Evolutionary conservation across 2,329 filamentous ascomycete genomes (phyloP).

Genomic region (Beauveria brongniartii): DNA sequence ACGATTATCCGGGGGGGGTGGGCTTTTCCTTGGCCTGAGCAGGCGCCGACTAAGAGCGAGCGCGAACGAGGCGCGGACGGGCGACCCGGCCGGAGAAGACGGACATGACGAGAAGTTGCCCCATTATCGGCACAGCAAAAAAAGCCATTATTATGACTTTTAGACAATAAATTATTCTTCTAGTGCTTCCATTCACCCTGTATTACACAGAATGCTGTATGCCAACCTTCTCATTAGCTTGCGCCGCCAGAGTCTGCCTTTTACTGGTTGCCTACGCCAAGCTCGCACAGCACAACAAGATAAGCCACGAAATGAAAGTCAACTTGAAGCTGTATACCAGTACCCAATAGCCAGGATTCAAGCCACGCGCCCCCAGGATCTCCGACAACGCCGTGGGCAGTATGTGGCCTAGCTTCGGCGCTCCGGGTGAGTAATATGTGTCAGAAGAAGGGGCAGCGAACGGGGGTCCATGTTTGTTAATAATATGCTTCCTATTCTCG

Average conservation of each 20-base stretch:
- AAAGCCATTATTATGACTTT: neutral
- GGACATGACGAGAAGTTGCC: neutral
- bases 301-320: neutral
- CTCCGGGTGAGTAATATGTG: slow-evolving; percentile 2
- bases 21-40: neutral
- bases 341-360: neutral
- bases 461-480: neutral
- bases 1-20: slow-evolving; percentile 6
- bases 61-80: slow-evolving; percentile 8
- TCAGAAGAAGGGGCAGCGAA: neutral
- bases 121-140: slow-evolving; percentile 6
- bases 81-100: slow-evolving; percentile 10
- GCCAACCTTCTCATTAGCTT: neutral
- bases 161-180: neutral
- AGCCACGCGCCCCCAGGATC: neutral
- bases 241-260: neutral
- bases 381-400: neutral
- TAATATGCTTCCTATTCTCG: neutral
- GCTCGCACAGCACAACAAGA: too few species aligned
- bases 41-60: slow-evolving; percentile 10
- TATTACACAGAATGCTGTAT: neutral
- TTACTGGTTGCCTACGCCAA: neutral
- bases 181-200: neutral
- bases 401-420: neutral
- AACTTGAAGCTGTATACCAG: neutral